These are phyloP conservation scores for Diaporthe sp. DNA, from an alignment of 2,329 filamentous ascomycete genomes.

Conservation along the genomic window DNA sequence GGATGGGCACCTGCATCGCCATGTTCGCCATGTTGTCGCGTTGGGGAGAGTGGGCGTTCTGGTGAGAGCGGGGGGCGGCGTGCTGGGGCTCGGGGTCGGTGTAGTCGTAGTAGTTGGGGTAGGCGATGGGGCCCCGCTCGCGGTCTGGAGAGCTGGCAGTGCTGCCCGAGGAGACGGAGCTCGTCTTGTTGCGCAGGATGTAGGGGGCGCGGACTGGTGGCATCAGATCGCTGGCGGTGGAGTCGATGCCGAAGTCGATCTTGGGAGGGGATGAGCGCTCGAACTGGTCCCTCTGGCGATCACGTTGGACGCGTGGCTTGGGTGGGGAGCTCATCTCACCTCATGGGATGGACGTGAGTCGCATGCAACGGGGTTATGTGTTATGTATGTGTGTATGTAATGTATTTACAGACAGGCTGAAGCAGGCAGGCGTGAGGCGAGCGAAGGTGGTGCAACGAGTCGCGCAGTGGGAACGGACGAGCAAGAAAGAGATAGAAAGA, in stretches of 20 bases:
- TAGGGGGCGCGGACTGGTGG: conserved; percentile 16
- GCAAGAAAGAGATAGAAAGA: not conserved
- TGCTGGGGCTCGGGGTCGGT: conserved; percentile 27
- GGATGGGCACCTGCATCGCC: conserved; percentile 42
- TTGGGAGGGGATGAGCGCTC: conserved; percentile 34
- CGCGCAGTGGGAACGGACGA: conserved; percentile 3
- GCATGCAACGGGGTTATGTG: conserved; percentile 2
- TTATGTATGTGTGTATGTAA: not conserved
- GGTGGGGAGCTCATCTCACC: conserved; percentile 39
- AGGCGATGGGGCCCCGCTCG: conserved; percentile 8
- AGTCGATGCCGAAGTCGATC: conserved; percentile 33
- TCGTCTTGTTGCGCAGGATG: conserved; percentile 19
- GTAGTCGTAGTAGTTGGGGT: conserved; percentile 41
- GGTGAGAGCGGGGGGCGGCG: not conserved
- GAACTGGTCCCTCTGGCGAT: conserved; percentile 38
- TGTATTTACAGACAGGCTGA: not conserved
- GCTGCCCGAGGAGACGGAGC: conserved; percentile 31
- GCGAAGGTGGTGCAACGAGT: conserved; percentile 22
- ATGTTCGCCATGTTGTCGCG: conserved; percentile 35
- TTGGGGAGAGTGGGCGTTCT: not conserved
- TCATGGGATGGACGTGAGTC: conserved; percentile 16
- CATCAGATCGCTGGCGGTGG: conserved; percentile 25
- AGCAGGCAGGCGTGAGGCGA: not conserved
- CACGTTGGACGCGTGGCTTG: conserved; percentile 40
- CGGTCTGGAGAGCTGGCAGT: conserved; percentile 9